phyloP scores from a whole-genome alignment of 495 filamentous ascomycete species.

The Parathielavia hyrcaniae region DNA sequence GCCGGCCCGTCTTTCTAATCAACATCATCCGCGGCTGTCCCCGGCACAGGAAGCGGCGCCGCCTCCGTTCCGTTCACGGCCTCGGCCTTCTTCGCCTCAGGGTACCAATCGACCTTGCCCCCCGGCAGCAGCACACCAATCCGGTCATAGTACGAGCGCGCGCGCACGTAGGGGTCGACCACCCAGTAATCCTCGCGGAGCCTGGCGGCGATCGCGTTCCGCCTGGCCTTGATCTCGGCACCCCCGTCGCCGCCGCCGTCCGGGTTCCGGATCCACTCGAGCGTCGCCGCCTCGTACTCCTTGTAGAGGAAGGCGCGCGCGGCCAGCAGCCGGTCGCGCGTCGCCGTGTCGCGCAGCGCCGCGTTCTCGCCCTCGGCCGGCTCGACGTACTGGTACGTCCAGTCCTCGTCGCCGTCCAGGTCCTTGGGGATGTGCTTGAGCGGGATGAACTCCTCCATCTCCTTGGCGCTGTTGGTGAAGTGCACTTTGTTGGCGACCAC shows the following conservation, averaged over 20 bases:
- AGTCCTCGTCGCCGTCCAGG: constrained; percentile 76
- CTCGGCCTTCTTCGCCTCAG: constrained; percentile 31
- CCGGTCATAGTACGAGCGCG: constrained; percentile 68
- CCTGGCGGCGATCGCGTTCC: constrained; percentile 51
- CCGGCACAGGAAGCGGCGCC: constrained; percentile 27
- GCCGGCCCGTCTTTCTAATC: constrained; percentile 35
- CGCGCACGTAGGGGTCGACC: constrained; percentile 68
- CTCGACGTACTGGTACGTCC: constrained; percentile 74
- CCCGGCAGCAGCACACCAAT: constrained; percentile 58
- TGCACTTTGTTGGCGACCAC: constrained; percentile 93
- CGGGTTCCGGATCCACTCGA: constrained; percentile 57
- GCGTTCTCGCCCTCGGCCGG: constrained; percentile 66
- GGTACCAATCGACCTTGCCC: constrained; percentile 66
- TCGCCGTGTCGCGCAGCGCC: constrained; percentile 59
- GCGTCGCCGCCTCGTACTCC: constrained; percentile 62
- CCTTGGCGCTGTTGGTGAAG: constrained; percentile 78
- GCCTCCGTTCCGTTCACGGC: constrained; percentile 22
- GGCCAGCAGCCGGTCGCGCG: constrained; percentile 53
- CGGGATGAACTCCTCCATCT: constrained; percentile 72
- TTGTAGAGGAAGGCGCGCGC: constrained; percentile 57
- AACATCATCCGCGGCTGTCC: constrained; percentile 49
- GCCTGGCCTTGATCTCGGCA: constrained; percentile 37
- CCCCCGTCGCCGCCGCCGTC: constrained; percentile 22
- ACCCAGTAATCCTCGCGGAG: constrained; percentile 78
- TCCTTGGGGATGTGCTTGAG: constrained; percentile 66